phyloP scores from a whole-genome alignment of 2,329 filamentous ascomycete genomes.

The Paraconiothyrium brasiliense region DNA sequence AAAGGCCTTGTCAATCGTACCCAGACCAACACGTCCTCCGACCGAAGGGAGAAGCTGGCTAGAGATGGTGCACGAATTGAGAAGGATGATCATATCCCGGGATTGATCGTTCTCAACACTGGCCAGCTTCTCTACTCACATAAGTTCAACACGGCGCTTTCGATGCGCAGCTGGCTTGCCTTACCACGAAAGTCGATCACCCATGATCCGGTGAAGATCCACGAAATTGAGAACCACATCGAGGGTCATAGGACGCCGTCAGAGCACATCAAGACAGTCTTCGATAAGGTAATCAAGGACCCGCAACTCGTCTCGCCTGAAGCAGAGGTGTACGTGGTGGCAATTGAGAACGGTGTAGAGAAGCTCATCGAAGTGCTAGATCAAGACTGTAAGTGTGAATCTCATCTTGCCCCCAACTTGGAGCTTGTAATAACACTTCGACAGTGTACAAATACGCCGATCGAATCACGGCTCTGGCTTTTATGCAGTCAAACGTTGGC shows the following conservation, averaged over 20 bases:
- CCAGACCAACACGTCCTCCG: constrained; percentile 9
- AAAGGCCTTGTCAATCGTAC: constrained; percentile 52
- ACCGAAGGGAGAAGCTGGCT: constrained; percentile 22
- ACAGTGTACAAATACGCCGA: constrained; percentile 36
- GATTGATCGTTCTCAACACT: constrained; percentile 78
- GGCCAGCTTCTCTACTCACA: constrained; percentile 83
- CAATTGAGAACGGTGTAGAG: constrained; percentile 72
- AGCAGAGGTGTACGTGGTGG: constrained; percentile 74
- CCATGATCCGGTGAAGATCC: constrained; percentile 63
- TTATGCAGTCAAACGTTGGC: constrained; percentile 33
- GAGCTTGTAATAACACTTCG: constrained; percentile 17
- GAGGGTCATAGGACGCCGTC: constrained; percentile 64
- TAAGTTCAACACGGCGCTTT: constrained; percentile 68
- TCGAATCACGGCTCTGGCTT: constrained; percentile 44
- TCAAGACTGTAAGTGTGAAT: constrained; percentile 57
- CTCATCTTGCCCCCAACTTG: not conserved
- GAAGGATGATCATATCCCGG: constrained; percentile 53
- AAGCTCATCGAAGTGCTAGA: constrained; percentile 68
- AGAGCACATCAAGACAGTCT: constrained; percentile 73
- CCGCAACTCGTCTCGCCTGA: constrained; percentile 54
- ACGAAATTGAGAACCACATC: constrained; percentile 68
- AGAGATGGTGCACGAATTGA: constrained; percentile 32
- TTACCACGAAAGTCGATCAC: constrained; percentile 69
- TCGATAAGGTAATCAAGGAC: constrained; percentile 68
- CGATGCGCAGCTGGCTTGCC: constrained; percentile 63